Evolutionary conservation across 1,139 yeast species (phyloP), one percentile per base, ranked within the genome.

Genomic region (Yamadazyma diospyri): DNA sequence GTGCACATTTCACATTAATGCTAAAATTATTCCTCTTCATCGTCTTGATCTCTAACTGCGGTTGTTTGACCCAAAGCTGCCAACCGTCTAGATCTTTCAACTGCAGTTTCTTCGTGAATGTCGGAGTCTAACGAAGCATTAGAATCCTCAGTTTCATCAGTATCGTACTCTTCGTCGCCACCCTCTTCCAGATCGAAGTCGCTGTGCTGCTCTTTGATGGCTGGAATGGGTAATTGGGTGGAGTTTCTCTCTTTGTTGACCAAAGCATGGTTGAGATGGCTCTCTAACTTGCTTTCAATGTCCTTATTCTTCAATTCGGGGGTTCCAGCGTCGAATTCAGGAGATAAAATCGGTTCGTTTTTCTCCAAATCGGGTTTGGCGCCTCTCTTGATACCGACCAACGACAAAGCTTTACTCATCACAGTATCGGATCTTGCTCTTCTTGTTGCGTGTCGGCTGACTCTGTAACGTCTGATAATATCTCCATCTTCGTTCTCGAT

Each of bases 401-500:
- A 61, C 2, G 72, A 61, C 27, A 77, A 59, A 1, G 81, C 81
- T 43, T 58, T 66, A 21, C 53, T 61, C 20, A 67, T 59, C 27
- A 66, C 52, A 12, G 71, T 55, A 2, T 53, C 50, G 1, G 70
- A 58, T 37, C 72, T 55, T 19, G 33, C 23, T 30, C 47, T 38
- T 2, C 24, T 34, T 4, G 34, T 33, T 4, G 43, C 35, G 41
- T 78, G 85, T 12, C 74, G 70, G 46, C 81, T 83, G 35, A 87
- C 80, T 46, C 66, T 75, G 59, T 88, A 92, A 37, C 95, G 71
- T 50, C 95, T 76, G 29, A 92, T 67, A 37, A 92, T 78, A 47
- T 92, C 97, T 44, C 98, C 98, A 23, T 88, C 95, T 29, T 76
- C 87, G 51, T 88, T 85, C 56, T 92, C 98, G 42, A 92, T 81